These are phyloP conservation scores for Kuraishia borneana DNA, from an alignment of 805 yeast species.

Conservation along the genomic window DNA sequence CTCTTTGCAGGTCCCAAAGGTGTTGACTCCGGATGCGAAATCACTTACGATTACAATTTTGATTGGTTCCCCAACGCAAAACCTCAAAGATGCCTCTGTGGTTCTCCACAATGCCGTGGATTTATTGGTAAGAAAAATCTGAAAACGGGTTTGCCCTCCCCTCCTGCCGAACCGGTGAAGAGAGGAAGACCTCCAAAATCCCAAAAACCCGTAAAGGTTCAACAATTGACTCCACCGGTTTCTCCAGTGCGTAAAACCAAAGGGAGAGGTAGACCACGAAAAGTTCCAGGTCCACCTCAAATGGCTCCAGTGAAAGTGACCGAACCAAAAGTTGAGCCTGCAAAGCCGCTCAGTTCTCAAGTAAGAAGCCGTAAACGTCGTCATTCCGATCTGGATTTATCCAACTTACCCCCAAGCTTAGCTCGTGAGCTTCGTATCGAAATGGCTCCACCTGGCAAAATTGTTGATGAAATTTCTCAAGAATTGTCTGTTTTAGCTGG, in stretches of 20 bases:
- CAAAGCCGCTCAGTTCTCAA: background rate
- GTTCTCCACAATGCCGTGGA: slow-evolving; percentile 28
- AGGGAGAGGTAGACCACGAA: background rate
- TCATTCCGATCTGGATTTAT: background rate
- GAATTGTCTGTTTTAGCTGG: slow-evolving; percentile 1
- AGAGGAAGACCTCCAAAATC: background rate
- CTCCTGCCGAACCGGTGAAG: background rate
- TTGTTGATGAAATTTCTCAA: slow-evolving; percentile 5
- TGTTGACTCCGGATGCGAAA: slow-evolving; percentile 28
- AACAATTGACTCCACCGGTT: background rate
- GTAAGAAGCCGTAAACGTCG: background rate
- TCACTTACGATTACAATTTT: slow-evolving; percentile 38
- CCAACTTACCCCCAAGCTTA: slow-evolving; percentile 2
- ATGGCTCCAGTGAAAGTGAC: no score
- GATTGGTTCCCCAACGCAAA: slow-evolving; percentile 30
- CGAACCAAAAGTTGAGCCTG: background rate
- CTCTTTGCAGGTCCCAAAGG: slow-evolving; percentile 28
- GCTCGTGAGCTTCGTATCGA: slow-evolving; percentile 8
- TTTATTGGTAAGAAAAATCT: slow-evolving; percentile 20
- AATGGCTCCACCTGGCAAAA: slow-evolving; percentile 10
- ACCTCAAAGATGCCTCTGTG: slow-evolving; percentile 34
- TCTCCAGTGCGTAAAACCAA: background rate
- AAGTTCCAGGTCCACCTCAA: no score
- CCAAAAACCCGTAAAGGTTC: background rate
- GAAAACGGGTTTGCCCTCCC: background rate